A percentile compares a stretch with the other conserved stretches of the same genome.
phyloP scores from a whole-genome alignment of 345 rosid genomes.

The Fremontodendron californicum region DNA sequence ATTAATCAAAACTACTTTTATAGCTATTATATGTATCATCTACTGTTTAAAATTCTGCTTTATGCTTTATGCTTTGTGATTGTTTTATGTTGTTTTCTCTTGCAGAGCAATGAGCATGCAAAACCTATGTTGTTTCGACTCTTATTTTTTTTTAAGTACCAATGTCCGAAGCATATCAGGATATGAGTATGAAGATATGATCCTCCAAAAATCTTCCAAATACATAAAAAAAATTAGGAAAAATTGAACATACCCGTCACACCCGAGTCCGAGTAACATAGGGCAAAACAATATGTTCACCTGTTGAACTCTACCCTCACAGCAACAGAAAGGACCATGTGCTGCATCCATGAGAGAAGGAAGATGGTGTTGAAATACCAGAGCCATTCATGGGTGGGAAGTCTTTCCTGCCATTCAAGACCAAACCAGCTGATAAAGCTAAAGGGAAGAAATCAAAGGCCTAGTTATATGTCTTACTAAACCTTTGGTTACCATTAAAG shows the following conservation, averaged over 20 bases:
- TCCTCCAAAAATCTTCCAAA: too few relatives aligned
- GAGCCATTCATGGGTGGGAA: slow-evolving; percentile 68
- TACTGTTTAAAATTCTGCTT: not conserved
- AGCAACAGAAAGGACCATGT: slow-evolving; percentile 89
- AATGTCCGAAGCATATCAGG: too few relatives aligned
- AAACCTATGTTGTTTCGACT: too few relatives aligned
- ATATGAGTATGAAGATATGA: too few relatives aligned
- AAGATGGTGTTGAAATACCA: slow-evolving; percentile 76
- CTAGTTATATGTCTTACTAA: not conserved
- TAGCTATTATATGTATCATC: not conserved
- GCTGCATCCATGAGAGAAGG: slow-evolving; percentile 85
- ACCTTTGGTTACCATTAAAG: not conserved
- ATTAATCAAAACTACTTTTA: not conserved
- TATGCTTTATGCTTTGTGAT: not conserved
- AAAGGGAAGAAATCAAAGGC: slow-evolving; percentile 43
- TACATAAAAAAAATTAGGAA: too few relatives aligned
- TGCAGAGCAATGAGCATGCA: slow-evolving; percentile 80
- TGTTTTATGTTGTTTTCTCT: not conserved
- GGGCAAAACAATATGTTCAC: slow-evolving; percentile 73
- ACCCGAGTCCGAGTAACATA: too few relatives aligned
- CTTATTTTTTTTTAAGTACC: too few relatives aligned
- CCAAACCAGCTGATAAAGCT: slow-evolving; percentile 36
- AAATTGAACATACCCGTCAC: too few relatives aligned
- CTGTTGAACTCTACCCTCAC: slow-evolving; percentile 86
- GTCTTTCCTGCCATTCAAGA: slow-evolving; percentile 66